Conservation (phyloP, 2,329 filamentous ascomycete species). For the Colletotrichum limetticola region DNA sequence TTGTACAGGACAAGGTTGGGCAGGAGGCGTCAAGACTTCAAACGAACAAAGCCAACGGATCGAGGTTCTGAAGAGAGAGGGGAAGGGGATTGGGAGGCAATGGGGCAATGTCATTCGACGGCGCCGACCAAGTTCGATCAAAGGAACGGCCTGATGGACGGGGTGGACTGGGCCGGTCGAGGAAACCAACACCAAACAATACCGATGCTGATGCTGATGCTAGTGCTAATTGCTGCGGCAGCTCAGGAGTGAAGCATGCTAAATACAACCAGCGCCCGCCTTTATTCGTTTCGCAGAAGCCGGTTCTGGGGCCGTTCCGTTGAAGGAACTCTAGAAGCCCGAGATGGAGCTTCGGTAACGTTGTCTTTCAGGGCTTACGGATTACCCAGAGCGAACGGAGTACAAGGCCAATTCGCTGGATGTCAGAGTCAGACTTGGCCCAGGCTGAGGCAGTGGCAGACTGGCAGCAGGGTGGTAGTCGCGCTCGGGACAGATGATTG, state of each 20-base stretch:
- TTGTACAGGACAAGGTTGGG: not conserved
- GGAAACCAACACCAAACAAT: not conserved
- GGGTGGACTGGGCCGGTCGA: not conserved
- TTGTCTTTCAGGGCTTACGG: conserved; percentile 12
- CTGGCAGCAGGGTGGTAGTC: conserved; percentile 16
- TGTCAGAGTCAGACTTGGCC: conserved; percentile 8
- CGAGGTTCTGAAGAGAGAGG: not conserved
- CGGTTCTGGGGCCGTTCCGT: not conserved
- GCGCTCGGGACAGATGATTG: conserved; percentile 28
- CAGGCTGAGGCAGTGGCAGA: not conserved
- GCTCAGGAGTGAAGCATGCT: not conserved
- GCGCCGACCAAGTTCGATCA: not conserved
- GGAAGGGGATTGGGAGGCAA: not conserved
- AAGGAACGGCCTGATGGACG: not conserved
- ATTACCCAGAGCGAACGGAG: too few relatives aligned
- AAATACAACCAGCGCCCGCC: not conserved
- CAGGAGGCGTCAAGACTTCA: not conserved
- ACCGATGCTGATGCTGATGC: not conserved
- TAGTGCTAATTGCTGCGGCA: not conserved
- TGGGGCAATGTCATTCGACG: not conserved
- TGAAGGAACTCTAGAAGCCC: not conserved
- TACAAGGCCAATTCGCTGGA: conserved; percentile 3
- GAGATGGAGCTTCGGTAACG: conserved; percentile 12
- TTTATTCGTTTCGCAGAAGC: conserved; percentile 4
- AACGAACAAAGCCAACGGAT: not conserved